phyloP scores from a whole-genome alignment of 805 yeast genomes.

The Starmerella kuoi region DNA sequence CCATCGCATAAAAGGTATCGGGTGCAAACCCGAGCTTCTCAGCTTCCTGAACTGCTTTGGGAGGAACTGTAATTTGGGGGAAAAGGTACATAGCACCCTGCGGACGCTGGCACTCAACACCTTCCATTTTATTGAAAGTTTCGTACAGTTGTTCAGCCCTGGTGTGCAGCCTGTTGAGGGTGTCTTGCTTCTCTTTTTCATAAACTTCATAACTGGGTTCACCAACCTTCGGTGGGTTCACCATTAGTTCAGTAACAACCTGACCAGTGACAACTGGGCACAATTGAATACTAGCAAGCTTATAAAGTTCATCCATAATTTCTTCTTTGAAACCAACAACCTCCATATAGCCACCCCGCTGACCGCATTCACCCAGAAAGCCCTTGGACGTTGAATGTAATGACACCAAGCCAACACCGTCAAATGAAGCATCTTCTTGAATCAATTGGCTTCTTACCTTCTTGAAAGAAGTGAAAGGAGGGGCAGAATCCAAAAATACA shows the following conservation, averaged over 20 bases:
- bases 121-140: conserved; percentile 68
- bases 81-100: conserved; percentile 97
- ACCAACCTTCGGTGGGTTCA: conserved; percentile 74
- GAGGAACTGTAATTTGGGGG: conserved; percentile 62
- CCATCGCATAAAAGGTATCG: conserved; percentile 82
- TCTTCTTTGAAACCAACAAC: conserved; percentile 65
- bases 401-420: conserved; percentile 76
- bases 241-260: conserved; percentile 84
- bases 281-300: conserved; percentile 78
- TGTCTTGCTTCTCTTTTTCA: conserved; percentile 45
- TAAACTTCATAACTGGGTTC: conserved; percentile 62
- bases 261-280: conserved; percentile 96
- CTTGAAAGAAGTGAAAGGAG: conserved; percentile 68
- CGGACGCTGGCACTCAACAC: conserved; percentile 76
- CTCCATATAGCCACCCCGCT: conserved; percentile 98
- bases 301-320: conserved; percentile 58
- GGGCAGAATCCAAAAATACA: conserved; percentile 47
- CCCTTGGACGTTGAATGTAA: conserved; percentile 97
- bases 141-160: conserved; percentile 56
- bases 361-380: conserved; percentile 97
- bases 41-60: conserved; percentile 53
- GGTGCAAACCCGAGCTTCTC: conserved; percentile 42
- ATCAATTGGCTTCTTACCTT: conserved; percentile 60
- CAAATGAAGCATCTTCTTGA: conserved; percentile 39
- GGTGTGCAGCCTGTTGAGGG: conserved; percentile 47